Conservation (phyloP, 1,284 basidiomycete species). For the Apiotrichum sp. region DNA sequence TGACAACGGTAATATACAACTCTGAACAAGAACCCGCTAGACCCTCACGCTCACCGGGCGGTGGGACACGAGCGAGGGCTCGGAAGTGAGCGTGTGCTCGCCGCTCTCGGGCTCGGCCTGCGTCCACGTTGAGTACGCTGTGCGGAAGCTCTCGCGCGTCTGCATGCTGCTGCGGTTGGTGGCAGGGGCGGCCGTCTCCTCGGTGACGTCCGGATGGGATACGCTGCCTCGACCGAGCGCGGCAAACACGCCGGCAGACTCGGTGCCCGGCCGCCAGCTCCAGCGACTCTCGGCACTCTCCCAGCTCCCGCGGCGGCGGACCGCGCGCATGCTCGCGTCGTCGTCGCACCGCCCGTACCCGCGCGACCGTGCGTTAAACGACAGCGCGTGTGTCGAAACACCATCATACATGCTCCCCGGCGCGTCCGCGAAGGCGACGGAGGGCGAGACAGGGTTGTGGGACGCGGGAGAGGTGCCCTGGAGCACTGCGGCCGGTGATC, state of each 20-base stretch:
- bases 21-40: not conserved
- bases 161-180: constrained; percentile 7
- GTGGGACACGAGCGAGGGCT: constrained; percentile 1
- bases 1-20: no score
- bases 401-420: constrained; percentile 11
- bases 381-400: constrained; percentile 11
- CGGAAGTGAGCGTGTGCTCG: constrained; percentile 1
- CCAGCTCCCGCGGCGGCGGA: constrained; percentile 30
- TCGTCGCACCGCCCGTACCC: constrained; percentile 17
- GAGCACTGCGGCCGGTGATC: not conserved
- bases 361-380: constrained; percentile 7
- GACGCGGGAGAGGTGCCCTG: constrained; percentile 3
- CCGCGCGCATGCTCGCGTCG: constrained; percentile 24
- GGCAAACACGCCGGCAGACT: constrained; percentile 1
- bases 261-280: constrained; percentile 23
- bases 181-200: not conserved
- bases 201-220: not conserved
- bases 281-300: constrained; percentile 40
- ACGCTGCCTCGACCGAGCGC: not conserved
- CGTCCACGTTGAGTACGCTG: constrained; percentile 3
- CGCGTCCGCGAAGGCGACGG: constrained; percentile 12
- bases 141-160: constrained; percentile 15
- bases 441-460: constrained; percentile 5
- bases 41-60: constrained; percentile 12
- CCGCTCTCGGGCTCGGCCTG: constrained; percentile 5